Evolutionary conservation across 176 grass and related monocot genomes (phyloP).

Genomic region (Poa annua): DNA sequence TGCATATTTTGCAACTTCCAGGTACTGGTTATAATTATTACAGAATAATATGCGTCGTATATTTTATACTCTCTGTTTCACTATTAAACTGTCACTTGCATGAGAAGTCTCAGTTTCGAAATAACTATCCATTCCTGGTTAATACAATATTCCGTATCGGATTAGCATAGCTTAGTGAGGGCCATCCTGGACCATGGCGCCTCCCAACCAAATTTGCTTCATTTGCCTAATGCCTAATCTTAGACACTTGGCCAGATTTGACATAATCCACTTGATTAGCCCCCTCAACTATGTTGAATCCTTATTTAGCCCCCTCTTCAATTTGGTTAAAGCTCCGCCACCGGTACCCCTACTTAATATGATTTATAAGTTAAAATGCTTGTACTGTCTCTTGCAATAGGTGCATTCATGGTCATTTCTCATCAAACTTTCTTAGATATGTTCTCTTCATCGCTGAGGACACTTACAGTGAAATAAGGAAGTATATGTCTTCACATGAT

Average conservation of each 20-base stretch:
- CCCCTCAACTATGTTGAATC: too few relatives aligned
- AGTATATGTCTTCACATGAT: not conserved
- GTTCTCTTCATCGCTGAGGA: not conserved
- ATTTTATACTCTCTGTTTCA: conserved; percentile 3
- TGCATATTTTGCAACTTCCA: conserved; percentile 85
- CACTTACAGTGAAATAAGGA: not conserved
- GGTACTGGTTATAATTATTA: conserved; percentile 47
- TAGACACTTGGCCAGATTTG: too few relatives aligned
- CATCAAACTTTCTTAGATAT: not conserved
- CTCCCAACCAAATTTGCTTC: too few relatives aligned
- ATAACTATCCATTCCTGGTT: not conserved
- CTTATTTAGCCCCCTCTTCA: too few relatives aligned
- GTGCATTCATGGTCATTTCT: not conserved
- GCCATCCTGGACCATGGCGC: too few relatives aligned
- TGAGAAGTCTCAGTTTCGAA: not conserved
- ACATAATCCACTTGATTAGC: too few relatives aligned
- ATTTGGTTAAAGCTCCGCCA: too few relatives aligned
- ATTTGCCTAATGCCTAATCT: too few relatives aligned
- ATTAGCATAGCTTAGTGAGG: too few relatives aligned
- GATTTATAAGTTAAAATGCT: not conserved
- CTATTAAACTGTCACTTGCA: not conserved
- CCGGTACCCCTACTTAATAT: not conserved
- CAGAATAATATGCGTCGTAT: not conserved
- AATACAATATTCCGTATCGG: not conserved
- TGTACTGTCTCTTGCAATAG: not conserved